These are phyloP conservation scores for Hymenoscyphus occultus DNA, from an alignment of 2,329 filamentous ascomycete genomes.

Conservation along the genomic window DNA sequence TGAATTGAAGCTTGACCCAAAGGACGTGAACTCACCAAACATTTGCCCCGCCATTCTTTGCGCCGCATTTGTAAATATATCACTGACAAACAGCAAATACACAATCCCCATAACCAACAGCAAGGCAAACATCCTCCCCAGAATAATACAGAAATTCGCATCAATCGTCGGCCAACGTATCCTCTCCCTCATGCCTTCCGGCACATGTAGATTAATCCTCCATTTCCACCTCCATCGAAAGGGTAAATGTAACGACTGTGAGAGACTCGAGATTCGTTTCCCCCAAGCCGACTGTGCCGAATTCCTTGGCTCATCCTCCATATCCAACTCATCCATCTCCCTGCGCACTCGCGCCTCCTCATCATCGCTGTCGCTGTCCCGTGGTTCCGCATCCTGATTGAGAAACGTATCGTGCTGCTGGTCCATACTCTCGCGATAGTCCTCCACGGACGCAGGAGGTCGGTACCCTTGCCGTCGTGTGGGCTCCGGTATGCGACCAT, in stretches of 20 bases:
- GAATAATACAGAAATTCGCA: slow-evolving; percentile 52
- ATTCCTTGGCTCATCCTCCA: slow-evolving; percentile 65
- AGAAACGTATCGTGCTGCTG: slow-evolving; percentile 42
- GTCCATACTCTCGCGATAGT: slow-evolving; percentile 39
- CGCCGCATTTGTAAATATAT: slow-evolving; percentile 69
- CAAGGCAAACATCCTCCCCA: slow-evolving; percentile 72
- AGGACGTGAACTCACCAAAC: slow-evolving; percentile 48
- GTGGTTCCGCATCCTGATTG: slow-evolving; percentile 49
- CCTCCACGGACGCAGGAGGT: slow-evolving; percentile 77
- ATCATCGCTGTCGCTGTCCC: slow-evolving; percentile 46
- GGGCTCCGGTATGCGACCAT: slow-evolving; percentile 39
- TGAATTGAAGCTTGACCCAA: too few species aligned
- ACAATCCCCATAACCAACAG: slow-evolving; percentile 73
- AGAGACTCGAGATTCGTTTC: slow-evolving; percentile 38
- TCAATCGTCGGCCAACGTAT: slow-evolving; percentile 32
- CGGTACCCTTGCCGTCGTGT: slow-evolving; percentile 61
- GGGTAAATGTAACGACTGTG: slow-evolving; percentile 34
- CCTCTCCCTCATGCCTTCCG: slow-evolving; percentile 20
- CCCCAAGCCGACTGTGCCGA: slow-evolving; percentile 33
- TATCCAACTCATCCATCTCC: slow-evolving; percentile 86
- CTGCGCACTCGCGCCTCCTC: slow-evolving; percentile 66
- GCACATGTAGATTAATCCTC: slow-evolving; percentile 17
- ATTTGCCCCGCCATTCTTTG: slow-evolving; percentile 63
- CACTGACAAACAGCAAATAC: slow-evolving; percentile 82
- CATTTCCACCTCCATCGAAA: slow-evolving; percentile 33